Evolutionary conservation across 257 asterid species (phyloP), one percentile per base, ranked within the genome.

Genomic region (Solanum gandarillasii): DNA sequence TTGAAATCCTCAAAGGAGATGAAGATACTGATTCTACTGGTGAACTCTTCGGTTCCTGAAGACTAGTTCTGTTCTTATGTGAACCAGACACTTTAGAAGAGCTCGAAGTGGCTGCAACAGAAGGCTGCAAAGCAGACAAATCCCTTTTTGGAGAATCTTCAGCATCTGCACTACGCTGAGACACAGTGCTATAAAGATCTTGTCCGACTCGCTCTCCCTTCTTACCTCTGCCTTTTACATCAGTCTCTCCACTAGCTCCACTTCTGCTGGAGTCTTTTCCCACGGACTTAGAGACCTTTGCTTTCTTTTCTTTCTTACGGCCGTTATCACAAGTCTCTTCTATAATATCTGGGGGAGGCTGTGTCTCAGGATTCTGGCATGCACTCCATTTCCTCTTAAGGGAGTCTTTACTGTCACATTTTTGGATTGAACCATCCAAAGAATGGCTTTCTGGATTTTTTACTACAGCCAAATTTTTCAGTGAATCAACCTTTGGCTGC

Each of bases 1-100:
- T 90, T 31, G 92, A 72, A 83, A 88, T 84, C 90, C 95, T 93
- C 87, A 93, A 89, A 90, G 99, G 99, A 88, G 99, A 98, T 58
- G 99, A 98, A 86, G 99, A 96, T 85, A 96, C 99, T 58, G 99
- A 98, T 90, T 94, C 99, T 62, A 95, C 98, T 0, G 99, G 99
- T 68, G 99, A 98, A 88, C 94, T 97, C 90, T 94, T 97, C 90
- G 89, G 90, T 90, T 93, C 97, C 89, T 94, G 97, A 67, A 91
- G 92, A 88, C 90, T 93, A 85, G 92, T 87, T 89, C 90, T 94
- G 91, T 93, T 93, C 91, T 87, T 94, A 88, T 87, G 95, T 23
- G 99, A 97, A 58, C 99, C 98, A 88, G 99, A 95, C 86, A 98
- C 95, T 90, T 95, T 98, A 87, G 99, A 98, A 86, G 99, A 96